A percentile compares a stretch with the other conserved stretches of the same genome.
phyloP scores from a whole-genome alignment of 176 grass and related monocot species.

The Hyparrhenia diplandra region DNA sequence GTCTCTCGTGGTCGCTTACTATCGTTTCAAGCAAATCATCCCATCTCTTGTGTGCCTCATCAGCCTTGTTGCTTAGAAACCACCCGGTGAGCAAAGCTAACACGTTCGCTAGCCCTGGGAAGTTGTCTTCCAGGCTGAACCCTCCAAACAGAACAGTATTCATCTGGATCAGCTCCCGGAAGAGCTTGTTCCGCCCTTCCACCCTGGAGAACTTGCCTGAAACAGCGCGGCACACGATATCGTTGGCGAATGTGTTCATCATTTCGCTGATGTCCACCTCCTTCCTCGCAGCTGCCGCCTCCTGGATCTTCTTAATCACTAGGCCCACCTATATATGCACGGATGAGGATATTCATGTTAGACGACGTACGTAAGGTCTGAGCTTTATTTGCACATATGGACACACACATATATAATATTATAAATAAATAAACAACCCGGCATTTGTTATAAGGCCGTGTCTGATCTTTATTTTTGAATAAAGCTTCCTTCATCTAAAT shows the following conservation, averaged over 20 bases:
- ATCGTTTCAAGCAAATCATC: slow-evolving; percentile 20
- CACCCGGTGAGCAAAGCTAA: not conserved
- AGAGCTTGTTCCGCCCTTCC: slow-evolving; percentile 27
- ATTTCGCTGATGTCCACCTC: slow-evolving; percentile 35
- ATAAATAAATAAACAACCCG: too few species aligned
- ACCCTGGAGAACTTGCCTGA: slow-evolving; percentile 21
- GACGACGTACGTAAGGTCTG: too few species aligned
- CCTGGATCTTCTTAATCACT: slow-evolving; percentile 1
- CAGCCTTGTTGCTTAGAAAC: not conserved
- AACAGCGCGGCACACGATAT: slow-evolving; percentile 30
- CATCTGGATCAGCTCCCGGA: slow-evolving; percentile 17
- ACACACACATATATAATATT: too few species aligned
- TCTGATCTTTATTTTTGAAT: not conserved
- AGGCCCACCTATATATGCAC: not conserved
- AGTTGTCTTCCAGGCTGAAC: slow-evolving; percentile 29
- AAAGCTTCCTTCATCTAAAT: not conserved
- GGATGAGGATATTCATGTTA: not conserved
- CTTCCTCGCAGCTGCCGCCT: not conserved
- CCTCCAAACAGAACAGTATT: not conserved
- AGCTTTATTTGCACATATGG: too few species aligned
- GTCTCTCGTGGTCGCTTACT: slow-evolving; percentile 6
- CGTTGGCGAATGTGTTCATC: slow-evolving; percentile 28
- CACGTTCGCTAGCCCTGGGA: not conserved
- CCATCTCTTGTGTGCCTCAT: not conserved
- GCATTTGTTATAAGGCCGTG: not conserved